phyloP scores from a whole-genome alignment of 495 filamentous ascomycete genomes.

The Schizothecium vesticola region DNA sequence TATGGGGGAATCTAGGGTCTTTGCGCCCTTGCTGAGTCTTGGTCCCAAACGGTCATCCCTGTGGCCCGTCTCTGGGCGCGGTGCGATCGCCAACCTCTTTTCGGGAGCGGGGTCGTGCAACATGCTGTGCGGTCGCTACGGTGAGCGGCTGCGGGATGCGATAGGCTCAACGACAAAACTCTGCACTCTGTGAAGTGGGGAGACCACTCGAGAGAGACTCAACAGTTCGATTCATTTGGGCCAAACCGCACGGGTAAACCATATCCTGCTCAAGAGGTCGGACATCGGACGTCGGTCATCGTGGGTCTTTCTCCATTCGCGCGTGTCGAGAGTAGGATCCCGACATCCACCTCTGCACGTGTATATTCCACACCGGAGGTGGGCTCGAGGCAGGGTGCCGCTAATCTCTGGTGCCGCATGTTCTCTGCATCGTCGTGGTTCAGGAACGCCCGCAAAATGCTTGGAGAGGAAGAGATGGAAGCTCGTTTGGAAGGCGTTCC shows the following conservation, averaged over 20 bases:
- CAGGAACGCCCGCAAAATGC: background rate
- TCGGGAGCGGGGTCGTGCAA: background rate
- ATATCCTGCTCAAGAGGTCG: background rate
- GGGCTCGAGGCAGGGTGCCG: background rate
- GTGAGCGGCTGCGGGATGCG: background rate
- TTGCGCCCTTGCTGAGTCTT: background rate
- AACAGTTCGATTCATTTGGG: background rate
- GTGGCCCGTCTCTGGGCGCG: background rate
- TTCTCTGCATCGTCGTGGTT: background rate
- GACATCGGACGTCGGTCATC: background rate
- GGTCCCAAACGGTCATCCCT: background rate
- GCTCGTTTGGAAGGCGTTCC: background rate
- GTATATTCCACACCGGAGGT: too few relatives aligned
- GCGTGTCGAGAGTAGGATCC: background rate
- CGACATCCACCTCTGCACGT: background rate
- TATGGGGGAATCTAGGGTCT: background rate
- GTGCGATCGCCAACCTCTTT: background rate
- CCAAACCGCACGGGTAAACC: background rate
- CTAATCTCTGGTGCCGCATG: background rate
- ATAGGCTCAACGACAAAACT: constrained; percentile 4
- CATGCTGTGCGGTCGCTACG: background rate
- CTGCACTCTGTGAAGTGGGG: background rate
- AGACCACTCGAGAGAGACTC: background rate
- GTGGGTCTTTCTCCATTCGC: background rate
- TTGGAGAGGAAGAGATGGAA: background rate